These are phyloP conservation scores for Pleoardoris graminearum DNA, from an alignment of 2,329 filamentous ascomycete genomes.

Conservation along the genomic window DNA sequence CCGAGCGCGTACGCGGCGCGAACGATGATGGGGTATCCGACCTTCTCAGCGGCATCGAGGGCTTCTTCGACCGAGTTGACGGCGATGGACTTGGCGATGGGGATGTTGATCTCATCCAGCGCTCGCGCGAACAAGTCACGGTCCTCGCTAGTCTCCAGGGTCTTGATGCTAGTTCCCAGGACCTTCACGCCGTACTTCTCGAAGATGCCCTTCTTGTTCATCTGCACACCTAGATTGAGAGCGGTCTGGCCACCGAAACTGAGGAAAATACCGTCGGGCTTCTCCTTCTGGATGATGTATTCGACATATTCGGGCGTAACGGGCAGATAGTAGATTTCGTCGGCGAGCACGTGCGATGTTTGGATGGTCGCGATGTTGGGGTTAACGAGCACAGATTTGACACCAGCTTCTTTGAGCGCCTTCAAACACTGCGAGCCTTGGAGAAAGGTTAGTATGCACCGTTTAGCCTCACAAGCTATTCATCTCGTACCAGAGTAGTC, in stretches of 20 bases:
- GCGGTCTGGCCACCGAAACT: conserved; percentile 97
- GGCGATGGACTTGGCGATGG: conserved; percentile 94
- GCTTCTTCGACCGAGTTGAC: conserved; percentile 91
- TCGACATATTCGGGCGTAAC: conserved; percentile 97
- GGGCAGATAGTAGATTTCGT: conserved; percentile 97
- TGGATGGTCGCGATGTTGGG: conserved; percentile 99
- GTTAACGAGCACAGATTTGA: conserved; percentile 91
- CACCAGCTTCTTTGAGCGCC: conserved; percentile 92
- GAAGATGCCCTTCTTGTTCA: conserved; percentile 94
- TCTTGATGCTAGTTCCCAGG: conserved; percentile 91
- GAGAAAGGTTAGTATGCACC: conserved; percentile 19
- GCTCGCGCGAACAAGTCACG: conserved; percentile 95
- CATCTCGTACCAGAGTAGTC: conserved; percentile 82
- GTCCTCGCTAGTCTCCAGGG: conserved; percentile 92
- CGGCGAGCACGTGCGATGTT: conserved; percentile 92
- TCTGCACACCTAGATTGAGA: conserved; percentile 93
- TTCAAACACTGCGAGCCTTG: conserved; percentile 93
- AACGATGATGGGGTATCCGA: conserved; percentile 97
- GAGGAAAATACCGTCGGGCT: conserved; percentile 94
- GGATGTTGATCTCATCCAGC: conserved; percentile 94
- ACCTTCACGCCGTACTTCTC: conserved; percentile 96
- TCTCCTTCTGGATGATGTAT: conserved; percentile 95
- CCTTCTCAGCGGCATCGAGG: conserved; percentile 77
- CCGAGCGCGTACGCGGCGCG: conserved; percentile 95
- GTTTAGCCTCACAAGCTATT: background rate